Evolutionary conservation across 2,329 filamentous ascomycete species (phyloP).

Genomic region (Hymenoscyphus albidus): DNA sequence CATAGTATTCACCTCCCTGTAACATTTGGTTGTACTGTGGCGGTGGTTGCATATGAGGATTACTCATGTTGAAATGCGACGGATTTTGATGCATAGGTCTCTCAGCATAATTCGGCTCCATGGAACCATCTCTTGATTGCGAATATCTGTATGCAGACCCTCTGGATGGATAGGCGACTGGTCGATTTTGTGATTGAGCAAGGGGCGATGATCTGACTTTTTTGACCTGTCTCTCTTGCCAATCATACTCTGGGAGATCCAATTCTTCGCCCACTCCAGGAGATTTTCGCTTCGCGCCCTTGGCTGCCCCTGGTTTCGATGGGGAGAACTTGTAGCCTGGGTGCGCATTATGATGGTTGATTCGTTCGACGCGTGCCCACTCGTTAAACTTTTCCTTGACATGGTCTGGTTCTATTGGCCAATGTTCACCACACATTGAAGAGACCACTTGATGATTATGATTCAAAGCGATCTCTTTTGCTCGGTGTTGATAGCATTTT

Average conservation of each 20-base stretch:
- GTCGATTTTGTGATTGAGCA: conserved; percentile 17
- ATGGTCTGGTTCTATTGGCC: conserved; percentile 73
- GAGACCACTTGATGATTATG: conserved; percentile 96
- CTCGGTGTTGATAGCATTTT: conserved; percentile 83
- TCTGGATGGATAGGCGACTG: conserved; percentile 29
- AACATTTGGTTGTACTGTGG: conserved; percentile 42
- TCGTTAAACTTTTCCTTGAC: conserved; percentile 72
- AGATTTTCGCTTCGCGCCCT: conserved; percentile 46
- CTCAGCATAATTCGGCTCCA: conserved; percentile 26
- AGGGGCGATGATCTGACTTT: conserved; percentile 21
- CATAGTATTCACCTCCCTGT: conserved; percentile 48
- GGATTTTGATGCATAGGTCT: conserved; percentile 28
- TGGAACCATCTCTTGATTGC: conserved; percentile 29
- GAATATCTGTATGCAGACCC: conserved; percentile 32
- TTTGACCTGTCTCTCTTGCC: conserved; percentile 34
- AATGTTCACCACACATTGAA: conserved; percentile 78
- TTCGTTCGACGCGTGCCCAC: conserved; percentile 74
- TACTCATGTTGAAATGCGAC: conserved; percentile 49
- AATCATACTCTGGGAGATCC: conserved; percentile 46
- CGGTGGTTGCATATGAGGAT: conserved; percentile 47
- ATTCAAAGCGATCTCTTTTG: conserved; percentile 74
- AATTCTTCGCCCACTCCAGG: conserved; percentile 40
- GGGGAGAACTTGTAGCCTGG: conserved; percentile 94
- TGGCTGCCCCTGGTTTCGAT: conserved; percentile 55
- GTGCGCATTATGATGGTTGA: conserved; percentile 80